phyloP scores from a whole-genome alignment of 2,329 filamentous ascomycete genomes.

The Monosporascus sp. region DNA sequence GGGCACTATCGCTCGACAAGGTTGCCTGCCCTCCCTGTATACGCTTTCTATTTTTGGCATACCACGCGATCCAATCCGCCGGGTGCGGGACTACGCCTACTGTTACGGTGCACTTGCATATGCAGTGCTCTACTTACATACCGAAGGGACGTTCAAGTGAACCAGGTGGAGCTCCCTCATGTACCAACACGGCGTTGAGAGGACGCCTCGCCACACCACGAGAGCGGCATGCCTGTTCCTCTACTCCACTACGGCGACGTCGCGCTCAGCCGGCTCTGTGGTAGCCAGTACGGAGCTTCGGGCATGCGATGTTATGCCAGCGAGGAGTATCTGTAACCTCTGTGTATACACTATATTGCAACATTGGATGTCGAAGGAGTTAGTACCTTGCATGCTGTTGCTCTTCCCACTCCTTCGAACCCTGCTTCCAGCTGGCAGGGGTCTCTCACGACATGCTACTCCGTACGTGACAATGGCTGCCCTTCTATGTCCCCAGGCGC shows the following conservation, averaged over 20 bases:
- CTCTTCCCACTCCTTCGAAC: neutral
- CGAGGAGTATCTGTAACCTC: neutral
- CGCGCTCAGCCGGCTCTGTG: neutral
- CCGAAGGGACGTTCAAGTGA: too few relatives aligned
- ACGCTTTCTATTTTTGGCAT: neutral
- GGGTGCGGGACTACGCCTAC: neutral
- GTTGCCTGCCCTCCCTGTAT: too few relatives aligned
- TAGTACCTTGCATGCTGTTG: neutral
- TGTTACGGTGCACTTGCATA: neutral
- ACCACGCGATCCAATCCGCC: conserved; percentile 1
- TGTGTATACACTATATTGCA: neutral
- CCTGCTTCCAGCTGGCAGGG: neutral
- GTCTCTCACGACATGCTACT: neutral
- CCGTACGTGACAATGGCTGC: conserved; percentile 12
- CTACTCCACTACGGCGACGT: neutral
- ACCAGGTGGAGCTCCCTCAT: neutral
- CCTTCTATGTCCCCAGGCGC: conserved; percentile 7
- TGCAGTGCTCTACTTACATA: too few relatives aligned
- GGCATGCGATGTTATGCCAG: too few relatives aligned
- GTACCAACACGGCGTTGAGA: neutral
- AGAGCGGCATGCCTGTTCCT: neutral
- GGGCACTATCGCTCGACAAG: too few relatives aligned
- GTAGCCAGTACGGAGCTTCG: neutral
- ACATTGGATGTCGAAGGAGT: neutral
- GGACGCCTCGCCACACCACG: neutral